These are phyloP conservation scores for Fusarium subtropicale DNA, from an alignment of 2,329 filamentous ascomycete genomes.

Conservation along the genomic window DNA sequence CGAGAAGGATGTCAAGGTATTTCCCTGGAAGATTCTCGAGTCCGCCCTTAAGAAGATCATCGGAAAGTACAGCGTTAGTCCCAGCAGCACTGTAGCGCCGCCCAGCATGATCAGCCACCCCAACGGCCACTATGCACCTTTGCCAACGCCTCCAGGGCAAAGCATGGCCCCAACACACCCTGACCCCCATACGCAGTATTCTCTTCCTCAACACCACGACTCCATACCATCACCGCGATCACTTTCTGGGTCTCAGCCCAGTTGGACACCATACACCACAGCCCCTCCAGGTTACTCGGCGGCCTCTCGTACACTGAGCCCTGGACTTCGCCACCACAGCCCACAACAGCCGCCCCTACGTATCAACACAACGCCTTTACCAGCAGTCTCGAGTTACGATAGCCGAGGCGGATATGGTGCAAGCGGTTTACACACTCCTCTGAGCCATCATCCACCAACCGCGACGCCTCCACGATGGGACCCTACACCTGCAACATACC, in stretches of 20 bases:
- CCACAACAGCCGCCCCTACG: slow-evolving; percentile 54
- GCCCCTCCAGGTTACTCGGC: slow-evolving; percentile 50
- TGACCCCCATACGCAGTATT: slow-evolving; percentile 54
- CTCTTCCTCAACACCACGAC: slow-evolving; percentile 61
- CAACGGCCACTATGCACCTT: slow-evolving; percentile 56
- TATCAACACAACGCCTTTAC: slow-evolving; percentile 54
- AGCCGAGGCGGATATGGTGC: slow-evolving; percentile 54
- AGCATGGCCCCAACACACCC: slow-evolving; percentile 49
- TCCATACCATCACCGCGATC: slow-evolving; percentile 65
- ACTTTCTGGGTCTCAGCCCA: slow-evolving; percentile 59
- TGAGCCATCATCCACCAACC: slow-evolving; percentile 54
- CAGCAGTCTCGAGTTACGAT: slow-evolving; percentile 55
- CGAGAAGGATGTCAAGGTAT: slow-evolving; percentile 99
- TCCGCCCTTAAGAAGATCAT: slow-evolving; percentile 97
- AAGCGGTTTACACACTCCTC: slow-evolving; percentile 55
- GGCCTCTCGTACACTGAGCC: slow-evolving; percentile 58
- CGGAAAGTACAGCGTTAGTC: slow-evolving; percentile 83
- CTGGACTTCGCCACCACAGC: slow-evolving; percentile 51
- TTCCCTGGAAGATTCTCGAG: slow-evolving; percentile 91
- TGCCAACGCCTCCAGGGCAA: slow-evolving; percentile 61
- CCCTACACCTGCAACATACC: slow-evolving; percentile 53
- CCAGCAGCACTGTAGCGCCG: slow-evolving; percentile 54
- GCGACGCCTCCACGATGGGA: slow-evolving; percentile 58
- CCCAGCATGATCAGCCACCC: slow-evolving; percentile 57
- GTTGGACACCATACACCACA: slow-evolving; percentile 62